Evolutionary conservation across 176 grass and related monocot species (phyloP).

Genomic region (sorghum (Sorghum bicolor)): Sorghum_bicolor_NCBIv3 NC_012870.2:67056001-67056500

Average conservation of each 20-base stretch:
- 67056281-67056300: slow-evolving; percentile 3
- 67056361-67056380: slow-evolving; percentile 10
- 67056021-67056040: slow-evolving; percentile 11
- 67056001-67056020: slow-evolving; percentile 46
- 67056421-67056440: slow-evolving; percentile 12
- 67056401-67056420: slow-evolving; percentile 9
- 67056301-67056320: background rate
- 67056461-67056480: slow-evolving; percentile 17
- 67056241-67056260: slow-evolving; percentile 14
- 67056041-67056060: slow-evolving; percentile 17
- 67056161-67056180: slow-evolving; percentile 16
- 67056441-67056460: slow-evolving; percentile 3
- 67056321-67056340: slow-evolving; percentile 3
- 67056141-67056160: slow-evolving; percentile 16
- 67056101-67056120: background rate
- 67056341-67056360: background rate
- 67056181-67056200: background rate
- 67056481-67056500: background rate
- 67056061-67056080: background rate
- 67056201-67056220: slow-evolving; percentile 6
- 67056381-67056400: background rate
- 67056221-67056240: slow-evolving; percentile 31
- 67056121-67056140: background rate
- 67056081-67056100: background rate
- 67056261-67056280: background rate